Base-by-base conservation (phyloP, 192 early-diverging fungal genomes). In the Umbelopsis vinacea region DNA sequence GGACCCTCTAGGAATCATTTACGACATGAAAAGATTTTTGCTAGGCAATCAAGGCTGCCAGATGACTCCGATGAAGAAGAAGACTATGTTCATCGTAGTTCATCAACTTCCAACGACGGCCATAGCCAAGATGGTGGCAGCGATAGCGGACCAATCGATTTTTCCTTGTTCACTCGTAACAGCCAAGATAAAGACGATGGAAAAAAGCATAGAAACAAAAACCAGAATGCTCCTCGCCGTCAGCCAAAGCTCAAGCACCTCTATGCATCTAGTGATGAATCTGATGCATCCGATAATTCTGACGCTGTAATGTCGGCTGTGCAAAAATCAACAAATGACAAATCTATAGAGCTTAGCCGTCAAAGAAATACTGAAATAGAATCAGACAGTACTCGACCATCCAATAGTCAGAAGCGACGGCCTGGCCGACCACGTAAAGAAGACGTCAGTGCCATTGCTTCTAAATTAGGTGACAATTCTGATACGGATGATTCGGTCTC, bases 391-490 rank as follows among this genome's bases (percentile, higher is more conserved):
- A 37, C 57, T 7, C 48, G 48, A 19, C 48, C 48, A 15, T 50
- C 48, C n/a, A 17, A 17, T 21, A 63, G 57, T 37, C 57, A 63
- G 19, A 63, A 63, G 26, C 57, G 57, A 14, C 9, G 57, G n/a
- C 57, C 57, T 15, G 57, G 57, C 15, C 57, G 57, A 37, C 57
- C 57, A 6, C 57, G 57, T 12, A 63, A 63, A 63, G 57, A 63
- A 17, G 35, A 37, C 12, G 0, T 6, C 1, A 17, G 33, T 14
- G 15, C 11, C 26, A 24, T 22, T 54, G 9, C 11, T 26, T 63
- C 57, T 19, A 63, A 63, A 37, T 12, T 26, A 29, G 57, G 24
- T 37, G 57, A 63, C 2, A 63, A 37, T 17, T 63, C 57, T 14
- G 57, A 63, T n/a, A 63, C 29, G 19, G 57, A 63, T 26, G 57